A percentile compares a stretch with the other conserved stretches of the same genome.
Conservation (phyloP, 2,329 filamentous ascomycete genomes). For the Beauveria australis region DNA sequence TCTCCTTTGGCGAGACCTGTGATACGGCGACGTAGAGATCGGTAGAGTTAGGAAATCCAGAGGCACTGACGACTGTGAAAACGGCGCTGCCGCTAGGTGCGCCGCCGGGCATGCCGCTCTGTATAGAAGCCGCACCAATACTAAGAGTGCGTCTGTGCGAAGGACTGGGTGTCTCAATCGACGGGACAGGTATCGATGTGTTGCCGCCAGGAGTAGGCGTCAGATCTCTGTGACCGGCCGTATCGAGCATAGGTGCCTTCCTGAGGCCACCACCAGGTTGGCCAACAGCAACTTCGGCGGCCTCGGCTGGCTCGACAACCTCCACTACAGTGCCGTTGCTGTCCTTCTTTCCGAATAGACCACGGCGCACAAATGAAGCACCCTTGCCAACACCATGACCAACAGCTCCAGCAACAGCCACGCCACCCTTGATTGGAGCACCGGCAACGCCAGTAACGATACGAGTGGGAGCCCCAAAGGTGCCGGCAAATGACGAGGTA, state of each 20-base stretch:
- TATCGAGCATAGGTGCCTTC: conserved; percentile 31
- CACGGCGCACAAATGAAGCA: conserved; percentile 81
- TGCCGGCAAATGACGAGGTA: conserved; percentile 86
- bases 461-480: conserved; percentile 78
- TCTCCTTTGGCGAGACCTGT: conserved; percentile 59
- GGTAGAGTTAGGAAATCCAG: conserved; percentile 65
- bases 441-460: conserved; percentile 76
- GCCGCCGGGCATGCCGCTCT: conserved; percentile 52
- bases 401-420: conserved; percentile 62
- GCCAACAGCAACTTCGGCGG: conserved; percentile 9
- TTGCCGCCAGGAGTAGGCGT: conserved; percentile 12
- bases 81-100: conserved; percentile 66
- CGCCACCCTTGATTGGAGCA: conserved; percentile 88
- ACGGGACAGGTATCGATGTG: conserved; percentile 1
- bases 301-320: conserved; percentile 24
- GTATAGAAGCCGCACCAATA: conserved; percentile 56
- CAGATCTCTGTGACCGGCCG: conserved; percentile 23
- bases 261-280: conserved; percentile 32
- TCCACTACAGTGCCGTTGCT: conserved; percentile 39
- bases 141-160: conserved; percentile 47
- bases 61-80: conserved; percentile 72
- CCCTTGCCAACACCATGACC: conserved; percentile 80
- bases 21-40: conserved; percentile 73
- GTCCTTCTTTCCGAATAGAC: conserved; percentile 64
- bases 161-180: conserved; percentile 12